A percentile compares a stretch with the other conserved stretches of the same genome.
Evolutionary conservation across 2,329 filamentous ascomycete species (phyloP).

Genomic region (Pseudogymnoascus sp.): DNA sequence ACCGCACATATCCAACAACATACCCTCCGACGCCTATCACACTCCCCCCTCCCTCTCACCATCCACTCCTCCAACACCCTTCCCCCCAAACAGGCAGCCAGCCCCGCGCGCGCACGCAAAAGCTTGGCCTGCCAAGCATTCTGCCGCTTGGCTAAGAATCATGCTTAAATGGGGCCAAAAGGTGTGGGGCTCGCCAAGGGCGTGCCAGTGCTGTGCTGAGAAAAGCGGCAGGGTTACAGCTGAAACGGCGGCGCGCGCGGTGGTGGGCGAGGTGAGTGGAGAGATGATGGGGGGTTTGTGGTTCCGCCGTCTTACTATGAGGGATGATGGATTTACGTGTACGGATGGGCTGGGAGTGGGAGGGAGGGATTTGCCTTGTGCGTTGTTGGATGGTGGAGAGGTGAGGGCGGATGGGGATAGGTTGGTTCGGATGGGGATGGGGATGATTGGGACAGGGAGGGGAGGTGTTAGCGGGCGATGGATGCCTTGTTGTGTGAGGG

Average conservation of each 20-base stretch:
- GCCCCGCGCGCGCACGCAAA: not conserved
- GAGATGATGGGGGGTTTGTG: not conserved
- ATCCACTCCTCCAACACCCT: not conserved
- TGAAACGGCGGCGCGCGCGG: not conserved
- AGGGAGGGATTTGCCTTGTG: not conserved
- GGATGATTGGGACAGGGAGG: not conserved
- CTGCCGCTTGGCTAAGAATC: constrained; percentile 1
- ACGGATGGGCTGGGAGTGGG: not conserved
- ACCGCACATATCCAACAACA: not conserved
- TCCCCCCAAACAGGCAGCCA: not conserved
- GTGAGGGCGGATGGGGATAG: not conserved
- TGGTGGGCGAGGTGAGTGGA: too few species aligned
- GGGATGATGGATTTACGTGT: not conserved
- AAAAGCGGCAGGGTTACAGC: not conserved
- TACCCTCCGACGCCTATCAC: not conserved
- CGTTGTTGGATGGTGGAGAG: not conserved
- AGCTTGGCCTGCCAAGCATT: constrained; percentile 1
- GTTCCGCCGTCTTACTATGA: not conserved
- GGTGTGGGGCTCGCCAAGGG: not conserved
- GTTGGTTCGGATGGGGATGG: not conserved
- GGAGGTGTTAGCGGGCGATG: not conserved
- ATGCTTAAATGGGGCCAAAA: constrained; percentile 1
- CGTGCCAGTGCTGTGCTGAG: not conserved
- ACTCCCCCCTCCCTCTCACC: not conserved
- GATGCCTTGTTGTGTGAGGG: not conserved